Evolutionary conservation across 176 grass and related monocot species (phyloP), one percentile per base, ranked within the genome.

Genomic region (Sorghum bicolor): DNA sequence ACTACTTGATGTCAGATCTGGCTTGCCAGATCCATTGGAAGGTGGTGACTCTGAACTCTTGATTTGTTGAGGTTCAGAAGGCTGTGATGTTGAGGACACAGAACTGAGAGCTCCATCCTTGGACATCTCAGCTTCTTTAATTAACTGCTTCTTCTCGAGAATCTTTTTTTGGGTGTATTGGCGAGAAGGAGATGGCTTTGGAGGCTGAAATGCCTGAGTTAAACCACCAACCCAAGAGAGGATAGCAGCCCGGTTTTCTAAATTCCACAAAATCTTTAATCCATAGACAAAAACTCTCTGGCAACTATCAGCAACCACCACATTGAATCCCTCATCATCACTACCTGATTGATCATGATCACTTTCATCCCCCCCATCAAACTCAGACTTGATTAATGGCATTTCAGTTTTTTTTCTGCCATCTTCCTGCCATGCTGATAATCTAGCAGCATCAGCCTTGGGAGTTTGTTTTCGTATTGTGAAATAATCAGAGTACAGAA

Each of bases 261-360:
- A 77, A 79, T 79, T 95, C 96, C 92, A 98, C n/a, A 98, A 75
- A 76, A 98, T 81, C 81, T 93, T 98, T 82, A 98, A 86, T 88
- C 92, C 96, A 90, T 98, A 86, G 48, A 98, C 89, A 90, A 88
- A 98, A 79, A 98, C 82, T 82, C 96, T 89, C 72, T 98, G 96
- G 74, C 96, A 98, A 86, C 89, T 98, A 77, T 98, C 96, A 86
- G 93, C 96, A 80, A 98, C 89, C 48, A 98, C 80, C 47, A 98
- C 87, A 90, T 91, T 95, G 67, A 92, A 98, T 86, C 96, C 96
- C 74, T 98, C 96, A 4, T 98, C 96, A 78, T 98, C 96, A 85
- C 91, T 93, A 66, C 93, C 95, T 72, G 90, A 97, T 73, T 87
- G 80, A 75, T 75, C 68, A 91, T 79, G 85, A 67, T 92, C 93